phyloP scores from a whole-genome alignment of 2,329 filamentous ascomycete species.

The Colletotrichum sp. region DNA sequence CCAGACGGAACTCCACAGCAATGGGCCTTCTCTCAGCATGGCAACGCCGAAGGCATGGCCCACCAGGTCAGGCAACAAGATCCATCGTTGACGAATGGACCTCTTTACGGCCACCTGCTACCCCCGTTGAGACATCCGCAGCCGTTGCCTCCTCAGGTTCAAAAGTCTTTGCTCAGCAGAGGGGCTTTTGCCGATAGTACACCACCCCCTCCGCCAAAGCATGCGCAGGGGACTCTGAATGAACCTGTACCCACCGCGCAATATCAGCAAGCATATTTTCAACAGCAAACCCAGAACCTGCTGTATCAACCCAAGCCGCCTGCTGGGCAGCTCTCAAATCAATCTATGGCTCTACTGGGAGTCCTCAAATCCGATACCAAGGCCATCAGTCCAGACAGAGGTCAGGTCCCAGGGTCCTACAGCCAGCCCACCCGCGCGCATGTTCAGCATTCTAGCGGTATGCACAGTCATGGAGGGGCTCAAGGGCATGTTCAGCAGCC shows the following conservation, averaged over 20 bases:
- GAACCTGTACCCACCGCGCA: background rate
- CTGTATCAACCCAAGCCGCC: constrained; percentile 21
- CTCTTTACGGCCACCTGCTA: background rate
- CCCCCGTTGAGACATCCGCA: constrained; percentile 44
- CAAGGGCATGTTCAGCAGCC: background rate
- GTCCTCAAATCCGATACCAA: constrained; percentile 39
- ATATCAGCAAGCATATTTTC: background rate
- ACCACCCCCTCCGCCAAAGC: constrained; percentile 20
- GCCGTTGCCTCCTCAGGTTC: constrained; percentile 60
- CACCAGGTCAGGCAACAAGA: background rate
- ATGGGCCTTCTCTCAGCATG: constrained; percentile 4
- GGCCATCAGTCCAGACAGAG: background rate
- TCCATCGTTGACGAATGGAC: background rate
- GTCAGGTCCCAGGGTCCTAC: background rate
- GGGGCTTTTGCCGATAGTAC: constrained; percentile 10
- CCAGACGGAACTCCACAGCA: constrained; percentile 10
- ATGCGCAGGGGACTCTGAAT: constrained; percentile 1
- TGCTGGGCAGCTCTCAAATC: constrained; percentile 31
- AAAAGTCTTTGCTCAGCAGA: constrained; percentile 32
- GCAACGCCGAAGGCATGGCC: background rate
- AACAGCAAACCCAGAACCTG: constrained; percentile 20
- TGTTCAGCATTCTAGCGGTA: background rate
- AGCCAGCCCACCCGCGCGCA: background rate
- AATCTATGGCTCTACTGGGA: constrained; percentile 42
- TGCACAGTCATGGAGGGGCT: background rate